Evolutionary conservation across 352 stramenopile genomes (phyloP).

Genomic region (Nothophytophthora sp.): DNA sequence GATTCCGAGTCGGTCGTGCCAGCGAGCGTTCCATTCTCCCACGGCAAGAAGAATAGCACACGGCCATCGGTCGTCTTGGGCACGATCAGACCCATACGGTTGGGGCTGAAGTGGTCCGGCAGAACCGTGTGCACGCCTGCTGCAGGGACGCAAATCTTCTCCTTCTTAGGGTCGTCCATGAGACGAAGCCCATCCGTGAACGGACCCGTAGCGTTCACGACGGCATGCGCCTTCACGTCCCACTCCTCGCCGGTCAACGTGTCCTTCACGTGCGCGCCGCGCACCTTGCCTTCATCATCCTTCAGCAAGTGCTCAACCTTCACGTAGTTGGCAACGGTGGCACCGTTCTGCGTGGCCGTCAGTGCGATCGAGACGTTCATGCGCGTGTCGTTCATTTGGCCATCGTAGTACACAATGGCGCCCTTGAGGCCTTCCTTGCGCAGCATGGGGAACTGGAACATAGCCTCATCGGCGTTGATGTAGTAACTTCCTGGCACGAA

Average conservation of each 20-base stretch:
- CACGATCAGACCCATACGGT: conserved; percentile 96
- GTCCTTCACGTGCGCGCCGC: conserved; percentile 90
- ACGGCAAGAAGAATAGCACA: conserved; percentile 96
- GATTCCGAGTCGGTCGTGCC: conserved; percentile 94
- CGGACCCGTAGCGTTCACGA: conserved; percentile 95
- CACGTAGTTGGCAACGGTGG: conserved; percentile 92
- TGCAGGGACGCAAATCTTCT: conserved; percentile 93
- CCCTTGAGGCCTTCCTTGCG: conserved; percentile 91
- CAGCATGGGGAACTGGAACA: conserved; percentile 96
- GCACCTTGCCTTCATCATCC: conserved; percentile 83
- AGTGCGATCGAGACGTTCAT: conserved; percentile 95
- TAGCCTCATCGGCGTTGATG: conserved; percentile 90
- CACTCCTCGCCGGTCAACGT: conserved; percentile 88
- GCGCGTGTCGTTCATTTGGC: conserved; percentile 95
- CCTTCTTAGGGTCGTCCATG: conserved; percentile 91
- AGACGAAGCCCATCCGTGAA: conserved; percentile 92
- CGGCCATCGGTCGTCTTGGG: conserved; percentile 95
- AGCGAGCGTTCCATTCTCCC: conserved; percentile 93
- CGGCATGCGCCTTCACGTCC: conserved; percentile 86
- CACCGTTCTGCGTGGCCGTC: conserved; percentile 94
- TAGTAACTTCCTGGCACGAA: conserved; percentile 90
- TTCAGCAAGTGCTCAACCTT: conserved; percentile 87
- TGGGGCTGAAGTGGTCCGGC: conserved; percentile 94
- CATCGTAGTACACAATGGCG: conserved; percentile 91
- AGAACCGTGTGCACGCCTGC: conserved; percentile 96